phyloP scores from a whole-genome alignment of 768 basidiomycete species.

The Trametes cinnabarina region DNA sequence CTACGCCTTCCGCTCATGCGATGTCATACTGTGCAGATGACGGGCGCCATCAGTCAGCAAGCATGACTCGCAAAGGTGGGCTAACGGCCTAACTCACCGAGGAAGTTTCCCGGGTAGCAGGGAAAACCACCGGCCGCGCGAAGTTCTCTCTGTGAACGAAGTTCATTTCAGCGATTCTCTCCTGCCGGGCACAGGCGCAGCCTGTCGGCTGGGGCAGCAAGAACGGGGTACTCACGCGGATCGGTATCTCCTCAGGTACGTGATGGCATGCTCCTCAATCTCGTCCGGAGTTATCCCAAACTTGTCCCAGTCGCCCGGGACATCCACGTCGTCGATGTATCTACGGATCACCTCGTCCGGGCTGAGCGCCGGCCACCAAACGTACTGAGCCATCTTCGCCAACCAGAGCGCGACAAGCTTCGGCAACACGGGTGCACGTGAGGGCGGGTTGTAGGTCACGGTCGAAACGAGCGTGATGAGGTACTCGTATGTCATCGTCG shows the following conservation, averaged over 20 bases:
- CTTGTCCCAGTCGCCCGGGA: slow-evolving; percentile 77
- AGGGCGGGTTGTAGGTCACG: slow-evolving; percentile 74
- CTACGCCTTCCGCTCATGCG: slow-evolving; percentile 8
- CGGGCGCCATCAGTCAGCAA: not conserved
- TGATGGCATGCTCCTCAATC: slow-evolving; percentile 86
- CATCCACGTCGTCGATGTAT: slow-evolving; percentile 78
- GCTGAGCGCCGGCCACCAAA: slow-evolving; percentile 90
- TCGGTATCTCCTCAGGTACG: slow-evolving; percentile 86
- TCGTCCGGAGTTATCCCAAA: slow-evolving; percentile 80
- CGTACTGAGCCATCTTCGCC: slow-evolving; percentile 60
- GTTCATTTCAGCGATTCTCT: slow-evolving; percentile 7
- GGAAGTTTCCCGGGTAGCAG: slow-evolving; percentile 39
- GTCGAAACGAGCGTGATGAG: slow-evolving; percentile 74
- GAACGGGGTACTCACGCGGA: slow-evolving; percentile 62
- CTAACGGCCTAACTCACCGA: slow-evolving; percentile 26
- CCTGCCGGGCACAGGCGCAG: not conserved
- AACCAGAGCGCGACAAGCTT: slow-evolving; percentile 64
- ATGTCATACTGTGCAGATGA: slow-evolving; percentile 9
- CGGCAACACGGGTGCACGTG: slow-evolving; percentile 72
- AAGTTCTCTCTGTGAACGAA: slow-evolving; percentile 54
- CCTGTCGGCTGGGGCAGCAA: slow-evolving; percentile 7
- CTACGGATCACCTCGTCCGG: slow-evolving; percentile 90
- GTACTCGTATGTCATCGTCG: slow-evolving; percentile 79
- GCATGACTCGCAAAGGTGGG: slow-evolving; percentile 3
- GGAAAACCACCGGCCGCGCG: slow-evolving; percentile 65